Conservation (phyloP, 225 moss, liverwort and hornwort genomes). For the Physcomitrellopsis africana region DNA sequence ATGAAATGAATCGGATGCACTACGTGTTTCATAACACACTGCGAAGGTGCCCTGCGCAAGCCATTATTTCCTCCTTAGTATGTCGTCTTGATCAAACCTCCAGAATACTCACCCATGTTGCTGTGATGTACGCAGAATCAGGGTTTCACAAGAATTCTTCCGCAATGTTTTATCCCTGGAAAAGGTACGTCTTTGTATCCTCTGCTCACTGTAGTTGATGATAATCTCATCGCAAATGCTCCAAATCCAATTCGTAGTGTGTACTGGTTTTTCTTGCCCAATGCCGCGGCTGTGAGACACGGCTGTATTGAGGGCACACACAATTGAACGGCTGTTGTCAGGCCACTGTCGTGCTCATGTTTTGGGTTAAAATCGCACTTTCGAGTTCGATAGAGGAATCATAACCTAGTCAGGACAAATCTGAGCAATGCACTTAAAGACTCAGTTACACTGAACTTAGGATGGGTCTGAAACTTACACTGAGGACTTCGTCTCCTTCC, state of each 20-base stretch:
- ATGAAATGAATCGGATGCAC: neutral
- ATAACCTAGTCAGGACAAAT: neutral
- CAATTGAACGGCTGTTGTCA: neutral
- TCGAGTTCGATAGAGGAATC: neutral
- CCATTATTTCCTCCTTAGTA: neutral
- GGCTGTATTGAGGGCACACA: constrained; percentile 25
- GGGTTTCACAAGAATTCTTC: neutral
- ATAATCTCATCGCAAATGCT: constrained; percentile 33
- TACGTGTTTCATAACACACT: constrained; percentile 34
- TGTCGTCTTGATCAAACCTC: neutral
- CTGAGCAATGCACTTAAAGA: neutral
- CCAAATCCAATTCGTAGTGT: constrained; percentile 38
- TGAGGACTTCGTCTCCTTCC: constrained; percentile 34
- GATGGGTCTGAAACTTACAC: constrained; percentile 24
- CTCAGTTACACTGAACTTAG: neutral
- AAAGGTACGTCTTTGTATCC: neutral
- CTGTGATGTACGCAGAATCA: neutral
- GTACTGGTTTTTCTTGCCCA: constrained; percentile 39
- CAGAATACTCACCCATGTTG: neutral
- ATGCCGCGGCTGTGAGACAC: constrained; percentile 28
- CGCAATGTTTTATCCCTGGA: neutral
- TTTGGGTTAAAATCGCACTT: neutral
- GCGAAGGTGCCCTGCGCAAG: neutral
- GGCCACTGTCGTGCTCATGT: neutral
- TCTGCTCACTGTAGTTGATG: neutral